phyloP scores from a whole-genome alignment of 169 alveolate genomes.

The Nephromyces sp. region DNA sequence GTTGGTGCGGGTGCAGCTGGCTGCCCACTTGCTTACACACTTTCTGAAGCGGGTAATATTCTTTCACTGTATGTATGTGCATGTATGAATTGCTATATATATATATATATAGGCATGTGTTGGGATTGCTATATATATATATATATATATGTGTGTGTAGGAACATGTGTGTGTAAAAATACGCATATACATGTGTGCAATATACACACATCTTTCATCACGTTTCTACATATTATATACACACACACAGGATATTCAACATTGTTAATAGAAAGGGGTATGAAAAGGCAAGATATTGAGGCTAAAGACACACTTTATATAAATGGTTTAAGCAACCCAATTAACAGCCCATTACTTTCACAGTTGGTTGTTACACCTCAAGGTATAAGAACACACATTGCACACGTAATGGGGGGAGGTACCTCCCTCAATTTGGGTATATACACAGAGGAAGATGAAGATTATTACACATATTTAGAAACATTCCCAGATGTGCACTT shows the following conservation, averaged over 20 bases:
- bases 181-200: no score
- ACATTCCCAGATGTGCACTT: constrained; percentile 7
- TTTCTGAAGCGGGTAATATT: no score
- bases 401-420: constrained; percentile 52
- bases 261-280: constrained; percentile 49
- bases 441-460: constrained; percentile 39
- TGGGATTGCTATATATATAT: no score
- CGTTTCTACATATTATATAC: no score
- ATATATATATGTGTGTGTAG: no score
- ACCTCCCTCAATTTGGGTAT: constrained; percentile 51
- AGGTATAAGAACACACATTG: constrained; percentile 47
- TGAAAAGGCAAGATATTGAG: constrained; percentile 21
- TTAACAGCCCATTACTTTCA: constrained; percentile 36
- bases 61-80: no score
- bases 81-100: no score
- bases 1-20: constrained; percentile 61
- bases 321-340: constrained; percentile 45
- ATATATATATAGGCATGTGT: no score
- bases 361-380: constrained; percentile 41
- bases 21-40: constrained; percentile 47
- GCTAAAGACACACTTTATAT: constrained; percentile 32
- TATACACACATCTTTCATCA: no score
- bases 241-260: constrained; percentile 22
- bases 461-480: constrained; percentile 24
- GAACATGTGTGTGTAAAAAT: no score